Evolutionary conservation across 1,139 yeast genomes (phyloP), one percentile per base, ranked within the genome.

Genomic region (Waltiozyma sp.): DNA sequence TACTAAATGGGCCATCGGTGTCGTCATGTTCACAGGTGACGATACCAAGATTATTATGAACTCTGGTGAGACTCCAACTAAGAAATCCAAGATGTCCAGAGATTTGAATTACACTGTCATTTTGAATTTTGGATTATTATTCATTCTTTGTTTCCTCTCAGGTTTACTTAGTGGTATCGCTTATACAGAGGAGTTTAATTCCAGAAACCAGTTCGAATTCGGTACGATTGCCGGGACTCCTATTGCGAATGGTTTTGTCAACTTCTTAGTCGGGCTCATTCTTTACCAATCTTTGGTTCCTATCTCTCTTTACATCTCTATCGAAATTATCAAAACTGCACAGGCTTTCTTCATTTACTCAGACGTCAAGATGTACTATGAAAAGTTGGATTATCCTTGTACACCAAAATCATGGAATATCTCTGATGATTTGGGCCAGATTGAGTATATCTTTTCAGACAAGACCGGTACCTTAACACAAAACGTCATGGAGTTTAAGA

Each of bases 391-490:
- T 61, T 89, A 85, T 59, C 96, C 97, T 1, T 91, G 98, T 63
- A 79, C 91, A 5, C 97, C 98, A 9, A 89, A 91, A 60, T 75
- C 96, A 0, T 91, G 98, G 98, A 87, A 84, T 59, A 89, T 91
- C 44, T 87, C 96, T 13, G 98, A 91, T 65, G 98, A 91, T 62
- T 70, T 91, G 57, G 98, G 98, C 28, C 98, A 91, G 64, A 84
- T 91, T 54, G 97, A 91, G 62, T 91, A 89, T 59, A 80, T 91
- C 40, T 91, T 91, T 63, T 85, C 95, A 58, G 98, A 91, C 64
- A 91, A 91, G 63, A 91, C 98, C 1, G 98, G 98, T 47, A 91
- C 98, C 0, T 70, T 91, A 54, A 91, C 98, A 2, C 97, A 89
- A 61, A 91, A 91, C 59, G 85, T 89, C 37, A 91, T 91, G 98